Evolutionary conservation across 2,329 filamentous ascomycete species (phyloP).

Genomic region (Calonectria ilicicola): DNA sequence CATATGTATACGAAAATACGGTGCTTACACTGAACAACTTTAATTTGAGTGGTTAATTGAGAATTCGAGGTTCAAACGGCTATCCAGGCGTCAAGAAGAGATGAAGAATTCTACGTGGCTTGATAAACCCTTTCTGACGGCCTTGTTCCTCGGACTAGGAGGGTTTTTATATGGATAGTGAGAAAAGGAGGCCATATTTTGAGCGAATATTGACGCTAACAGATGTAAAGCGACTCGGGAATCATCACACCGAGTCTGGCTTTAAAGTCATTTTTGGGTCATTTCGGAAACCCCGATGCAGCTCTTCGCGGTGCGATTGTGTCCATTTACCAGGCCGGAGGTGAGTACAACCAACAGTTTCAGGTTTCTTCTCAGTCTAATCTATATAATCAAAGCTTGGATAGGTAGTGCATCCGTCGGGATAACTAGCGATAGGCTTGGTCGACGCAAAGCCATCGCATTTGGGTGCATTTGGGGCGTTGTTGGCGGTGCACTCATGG

Average conservation of each 20-base stretch:
- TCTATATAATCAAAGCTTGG: conserved; percentile 45
- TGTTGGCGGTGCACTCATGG: conserved; percentile 53
- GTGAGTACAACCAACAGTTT: conserved; percentile 22
- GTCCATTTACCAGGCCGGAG: conserved; percentile 55
- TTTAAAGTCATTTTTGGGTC: conserved; percentile 47
- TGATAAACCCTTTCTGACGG: conserved; percentile 53
- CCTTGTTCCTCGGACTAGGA: conserved; percentile 53
- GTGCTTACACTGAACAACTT: background rate
- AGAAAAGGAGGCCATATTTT: conserved; percentile 3
- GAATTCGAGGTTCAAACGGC: background rate
- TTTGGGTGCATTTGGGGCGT: conserved; percentile 55
- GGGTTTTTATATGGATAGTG: conserved; percentile 55
- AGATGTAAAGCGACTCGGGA: conserved; percentile 50
- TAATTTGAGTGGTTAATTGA: background rate
- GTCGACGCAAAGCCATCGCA: conserved; percentile 53
- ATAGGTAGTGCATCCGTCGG: conserved; percentile 55
- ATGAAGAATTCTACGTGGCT: conserved; percentile 48
- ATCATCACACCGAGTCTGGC: conserved; percentile 56
- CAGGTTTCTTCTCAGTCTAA: background rate
- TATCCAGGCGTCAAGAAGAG: background rate
- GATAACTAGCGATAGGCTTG: conserved; percentile 51
- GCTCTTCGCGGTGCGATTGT: conserved; percentile 53
- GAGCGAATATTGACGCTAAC: rapidly evolving
- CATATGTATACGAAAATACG: conserved; percentile 17
- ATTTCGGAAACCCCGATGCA: conserved; percentile 51